Base-by-base conservation (phyloP, 495 filamentous ascomycete genomes). In the Neurospora hispaniola region DNA sequence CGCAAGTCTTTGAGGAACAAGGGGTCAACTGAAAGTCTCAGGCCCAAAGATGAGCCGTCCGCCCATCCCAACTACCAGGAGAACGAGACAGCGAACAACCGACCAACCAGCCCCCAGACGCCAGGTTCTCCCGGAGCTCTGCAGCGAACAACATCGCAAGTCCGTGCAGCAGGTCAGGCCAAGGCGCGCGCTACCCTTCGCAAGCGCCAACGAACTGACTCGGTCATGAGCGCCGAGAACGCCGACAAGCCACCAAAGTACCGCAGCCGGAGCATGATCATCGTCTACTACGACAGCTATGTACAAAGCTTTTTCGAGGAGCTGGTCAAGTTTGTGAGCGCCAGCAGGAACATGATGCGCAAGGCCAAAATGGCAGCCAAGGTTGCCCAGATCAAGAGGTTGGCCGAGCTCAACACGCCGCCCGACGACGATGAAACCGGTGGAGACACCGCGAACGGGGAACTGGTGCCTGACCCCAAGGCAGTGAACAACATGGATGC, bases 271-370 rank as follows among this genome's bases (percentile, higher is more conserved):
- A 89, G 88, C 73, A 94, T 93, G 87, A 89, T 96, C 71, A 90
- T 95, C 39, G 91, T 97, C 54, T 92, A 94, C 79, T 97, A 97
- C 80, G 94, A 97, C 79, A 92, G 92, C 76, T 89, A 92, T 72
- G 90, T 94, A 12, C 94, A 97, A 78, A 87, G 88, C 42, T 86
- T 88, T 7, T 92, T 97, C 73, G 94, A 97, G 78, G 84, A 88
- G 69, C 82, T 96, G 41, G 94, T 96, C 69, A 91, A 91, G 73
- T 88, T 90, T 72, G 91, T 97, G 66, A 92, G 90, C 62, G 86
- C 88, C n/a, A 89, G 91, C 46, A 86, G 94, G 74, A 96, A 96
- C 81, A 86, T 90, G 73, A 88, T 97, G 74, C 89, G 94, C 70
- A 93, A 93, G 78, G 93, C 89, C 70, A 94, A 91, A 80, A 90